Percentiles rank a stretch among this genome's conserved stretches.
Conservation (phyloP, 2,329 filamentous ascomycete genomes). For the Pestalotiopsis sp. region DNA sequence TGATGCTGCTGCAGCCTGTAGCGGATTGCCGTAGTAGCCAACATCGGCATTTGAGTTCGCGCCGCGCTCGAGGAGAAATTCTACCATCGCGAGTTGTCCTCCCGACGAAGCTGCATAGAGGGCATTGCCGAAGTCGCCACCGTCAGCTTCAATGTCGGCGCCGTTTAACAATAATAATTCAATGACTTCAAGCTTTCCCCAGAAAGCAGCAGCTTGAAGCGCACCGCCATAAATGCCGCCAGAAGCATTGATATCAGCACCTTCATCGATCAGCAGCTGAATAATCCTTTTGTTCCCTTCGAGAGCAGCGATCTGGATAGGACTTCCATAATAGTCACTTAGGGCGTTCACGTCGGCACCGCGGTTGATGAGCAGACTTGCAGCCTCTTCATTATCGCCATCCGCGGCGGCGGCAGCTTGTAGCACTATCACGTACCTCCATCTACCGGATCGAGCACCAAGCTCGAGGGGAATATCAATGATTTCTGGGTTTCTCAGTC, state of each 20-base stretch:
- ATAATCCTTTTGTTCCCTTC: not conserved
- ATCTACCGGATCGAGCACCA: accelerated
- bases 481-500: too few species aligned
- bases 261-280: not conserved
- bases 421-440: too few species aligned
- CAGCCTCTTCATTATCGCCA: too few species aligned
- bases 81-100: not conserved
- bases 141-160: not conserved
- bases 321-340: not conserved
- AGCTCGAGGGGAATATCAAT: too few species aligned
- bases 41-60: not conserved
- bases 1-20: not conserved
- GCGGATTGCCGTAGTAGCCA: not conserved
- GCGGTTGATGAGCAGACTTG: not conserved
- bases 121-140: not conserved
- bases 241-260: not conserved
- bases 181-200: too few species aligned
- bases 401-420: not conserved
- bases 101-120: not conserved
- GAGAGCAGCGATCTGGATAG: not conserved
- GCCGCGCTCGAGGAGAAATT: not conserved
- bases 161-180: too few species aligned
- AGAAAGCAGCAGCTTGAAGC: not conserved
- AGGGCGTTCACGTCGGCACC: not conserved
- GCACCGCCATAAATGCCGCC: not conserved